Percentiles rank a stretch among this genome's conserved stretches.
phyloP scores from a whole-genome alignment of 2,329 filamentous ascomycete species.

The Aspergillus texensis region DNA sequence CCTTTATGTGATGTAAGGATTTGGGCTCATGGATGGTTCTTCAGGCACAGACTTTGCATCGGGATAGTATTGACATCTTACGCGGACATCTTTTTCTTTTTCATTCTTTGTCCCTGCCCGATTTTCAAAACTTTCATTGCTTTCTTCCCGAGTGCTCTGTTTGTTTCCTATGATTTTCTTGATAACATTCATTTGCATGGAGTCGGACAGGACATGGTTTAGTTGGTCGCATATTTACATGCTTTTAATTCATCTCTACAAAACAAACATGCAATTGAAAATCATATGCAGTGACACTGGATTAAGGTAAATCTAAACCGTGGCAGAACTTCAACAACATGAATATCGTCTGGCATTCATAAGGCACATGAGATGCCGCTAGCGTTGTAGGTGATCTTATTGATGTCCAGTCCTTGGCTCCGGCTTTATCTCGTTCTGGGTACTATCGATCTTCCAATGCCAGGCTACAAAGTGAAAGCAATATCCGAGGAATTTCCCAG shows the following conservation, averaged over 20 bases:
- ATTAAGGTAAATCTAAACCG: neutral
- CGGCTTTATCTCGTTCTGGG: neutral
- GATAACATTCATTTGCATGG: slow-evolving; percentile 2
- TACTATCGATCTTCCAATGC: neutral
- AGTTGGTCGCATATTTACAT: neutral
- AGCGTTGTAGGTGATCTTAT: neutral
- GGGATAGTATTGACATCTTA: slow-evolving; percentile 1
- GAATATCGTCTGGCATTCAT: neutral
- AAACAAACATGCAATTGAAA: neutral
- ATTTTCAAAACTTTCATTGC: neutral
- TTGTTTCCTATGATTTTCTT: slow-evolving; percentile 2
- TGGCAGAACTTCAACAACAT: neutral
- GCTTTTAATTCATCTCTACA: neutral
- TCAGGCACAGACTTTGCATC: neutral
- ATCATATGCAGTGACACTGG: neutral
- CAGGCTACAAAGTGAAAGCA: neutral
- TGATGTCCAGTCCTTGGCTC: neutral
- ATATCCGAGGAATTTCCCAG: neutral
- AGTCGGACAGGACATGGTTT: slow-evolving; percentile 3
- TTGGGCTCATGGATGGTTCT: slow-evolving; percentile 9
- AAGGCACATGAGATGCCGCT: neutral
- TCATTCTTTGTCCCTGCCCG: neutral
- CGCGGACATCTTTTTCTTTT: neutral
- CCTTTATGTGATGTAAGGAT: slow-evolving; percentile 66
- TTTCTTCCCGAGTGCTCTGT: neutral